Percentiles rank a stretch among this genome's conserved stretches.
Evolutionary conservation across 345 rosid genomes (phyloP).

Genomic region (Excoecaria cochinchinensis): DNA sequence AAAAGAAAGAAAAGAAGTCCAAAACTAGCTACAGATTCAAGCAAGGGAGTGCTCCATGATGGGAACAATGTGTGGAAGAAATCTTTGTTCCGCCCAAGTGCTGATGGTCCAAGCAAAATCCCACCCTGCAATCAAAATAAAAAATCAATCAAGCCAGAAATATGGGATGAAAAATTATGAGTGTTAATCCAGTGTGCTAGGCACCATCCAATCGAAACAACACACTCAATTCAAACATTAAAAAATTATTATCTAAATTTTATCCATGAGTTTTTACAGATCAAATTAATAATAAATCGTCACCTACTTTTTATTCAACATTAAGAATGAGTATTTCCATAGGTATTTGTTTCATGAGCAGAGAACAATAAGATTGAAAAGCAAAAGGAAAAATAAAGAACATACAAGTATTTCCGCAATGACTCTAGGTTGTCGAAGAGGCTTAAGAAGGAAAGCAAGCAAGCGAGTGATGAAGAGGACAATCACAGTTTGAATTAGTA

Average conservation of each 20-base stretch:
- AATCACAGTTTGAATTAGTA: constrained; percentile 64
- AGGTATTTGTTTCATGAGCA: too few relatives aligned
- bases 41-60: constrained; percentile 63
- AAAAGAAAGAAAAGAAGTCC: constrained; percentile 90
- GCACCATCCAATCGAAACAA: too few relatives aligned
- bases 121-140: constrained; percentile 55
- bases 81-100: constrained; percentile 53
- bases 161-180: too few relatives aligned
- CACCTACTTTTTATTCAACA: too few relatives aligned
- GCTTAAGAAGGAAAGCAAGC: constrained; percentile 75
- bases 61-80: constrained; percentile 58
- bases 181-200: too few relatives aligned
- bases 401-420: constrained; percentile 83
- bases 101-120: constrained; percentile 79
- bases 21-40: constrained; percentile 74
- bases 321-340: too few relatives aligned
- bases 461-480: constrained; percentile 60
- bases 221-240: too few relatives aligned
- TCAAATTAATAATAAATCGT: too few relatives aligned
- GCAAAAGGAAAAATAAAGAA: background rate
- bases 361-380: too few relatives aligned
- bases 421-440: constrained; percentile 93
- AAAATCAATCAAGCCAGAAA: background rate
- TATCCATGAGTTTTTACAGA: too few relatives aligned
- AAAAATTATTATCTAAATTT: too few relatives aligned